These are phyloP conservation scores for Silene coronaria DNA, from an alignment of 179 eudicot genomes.

Conservation along the genomic window DNA sequence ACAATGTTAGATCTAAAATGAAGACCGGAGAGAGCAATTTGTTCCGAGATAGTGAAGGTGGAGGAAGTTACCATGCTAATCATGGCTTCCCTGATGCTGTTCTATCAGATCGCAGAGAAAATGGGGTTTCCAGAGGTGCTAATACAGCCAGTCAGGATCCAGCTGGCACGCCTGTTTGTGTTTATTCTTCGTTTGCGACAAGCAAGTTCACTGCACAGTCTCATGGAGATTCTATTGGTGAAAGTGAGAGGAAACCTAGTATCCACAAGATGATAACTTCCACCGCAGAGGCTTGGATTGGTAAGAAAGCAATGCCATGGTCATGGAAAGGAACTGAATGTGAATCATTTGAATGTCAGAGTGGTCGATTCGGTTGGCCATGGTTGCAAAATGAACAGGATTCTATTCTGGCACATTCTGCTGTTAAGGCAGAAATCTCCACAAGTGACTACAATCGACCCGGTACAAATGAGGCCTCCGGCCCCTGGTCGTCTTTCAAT, in stretches of 20 bases:
- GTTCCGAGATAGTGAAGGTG: slow-evolving; percentile 59
- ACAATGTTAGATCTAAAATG: slow-evolving; percentile 76
- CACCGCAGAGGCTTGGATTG: slow-evolving; percentile 84
- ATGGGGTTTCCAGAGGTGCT: slow-evolving; percentile 73
- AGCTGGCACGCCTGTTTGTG: slow-evolving; percentile 49
- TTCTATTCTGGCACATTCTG: slow-evolving; percentile 31
- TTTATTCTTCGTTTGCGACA: slow-evolving; percentile 42
- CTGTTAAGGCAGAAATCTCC: slow-evolving; percentile 46
- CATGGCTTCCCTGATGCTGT: slow-evolving; percentile 23
- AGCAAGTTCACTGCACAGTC: slow-evolving; percentile 36
- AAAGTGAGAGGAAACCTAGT: slow-evolving; percentile 50
- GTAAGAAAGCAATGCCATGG: slow-evolving; percentile 70
- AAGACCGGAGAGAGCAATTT: slow-evolving; percentile 46
- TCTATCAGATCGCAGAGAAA: slow-evolving; percentile 54
- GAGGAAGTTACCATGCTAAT: slow-evolving; percentile 28
- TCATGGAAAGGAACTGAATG: slow-evolving; percentile 73
- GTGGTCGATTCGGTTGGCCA: slow-evolving; percentile 48
- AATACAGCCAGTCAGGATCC: slow-evolving; percentile 72
- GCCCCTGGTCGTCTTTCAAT: slow-evolving; percentile 75
- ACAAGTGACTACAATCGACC: slow-evolving; percentile 39
- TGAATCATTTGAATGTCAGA: slow-evolving; percentile 43
- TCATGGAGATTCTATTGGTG: slow-evolving; percentile 47
- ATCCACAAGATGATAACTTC: slow-evolving; percentile 62
- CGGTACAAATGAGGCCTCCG: slow-evolving; percentile 50
- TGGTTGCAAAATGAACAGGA: slow-evolving; percentile 62